These are phyloP conservation scores for Thielaviopsis ethacetica DNA, from an alignment of 2,329 filamentous ascomycete genomes.

Conservation along the genomic window DNA sequence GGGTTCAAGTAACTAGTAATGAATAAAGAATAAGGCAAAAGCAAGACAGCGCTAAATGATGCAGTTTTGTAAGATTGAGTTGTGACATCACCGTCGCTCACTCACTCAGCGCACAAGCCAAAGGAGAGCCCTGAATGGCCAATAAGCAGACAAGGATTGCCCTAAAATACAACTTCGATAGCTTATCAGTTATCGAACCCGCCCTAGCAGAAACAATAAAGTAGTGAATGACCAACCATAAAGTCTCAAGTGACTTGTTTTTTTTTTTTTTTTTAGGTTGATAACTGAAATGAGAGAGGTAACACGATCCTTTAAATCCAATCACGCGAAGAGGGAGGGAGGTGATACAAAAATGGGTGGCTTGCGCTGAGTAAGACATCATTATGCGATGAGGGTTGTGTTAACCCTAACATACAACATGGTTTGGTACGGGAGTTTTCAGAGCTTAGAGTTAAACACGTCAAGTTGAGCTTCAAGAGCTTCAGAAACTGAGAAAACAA, in stretches of 20 bases:
- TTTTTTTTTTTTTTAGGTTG: not conserved
- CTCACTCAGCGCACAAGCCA: not conserved
- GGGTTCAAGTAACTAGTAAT: too few relatives aligned
- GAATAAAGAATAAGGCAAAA: too few relatives aligned
- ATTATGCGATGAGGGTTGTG: too few relatives aligned
- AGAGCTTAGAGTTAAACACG: not conserved
- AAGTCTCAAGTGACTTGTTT: not conserved
- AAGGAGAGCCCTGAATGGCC: not conserved
- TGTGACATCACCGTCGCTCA: not conserved
- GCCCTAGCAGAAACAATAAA: not conserved
- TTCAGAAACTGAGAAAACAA: not conserved
- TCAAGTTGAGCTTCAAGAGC: not conserved
- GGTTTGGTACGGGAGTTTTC: not conserved
- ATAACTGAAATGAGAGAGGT: too few relatives aligned
- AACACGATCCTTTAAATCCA: too few relatives aligned
- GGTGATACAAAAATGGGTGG: too few relatives aligned
- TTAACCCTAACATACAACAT: too few relatives aligned
- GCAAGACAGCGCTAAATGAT: too few relatives aligned
- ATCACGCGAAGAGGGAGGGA: too few relatives aligned
- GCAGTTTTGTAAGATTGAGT: not conserved
- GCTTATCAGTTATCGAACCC: not conserved
- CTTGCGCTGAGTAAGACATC: too few relatives aligned
- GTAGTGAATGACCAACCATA: not conserved
- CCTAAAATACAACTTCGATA: too few relatives aligned
- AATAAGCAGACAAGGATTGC: too few relatives aligned